Percentiles rank a stretch among this genome's conserved stretches.
These are phyloP conservation scores for Strombidium stylifer DNA, from an alignment of 73 alveolate genomes.

Conservation along the genomic window DNA sequence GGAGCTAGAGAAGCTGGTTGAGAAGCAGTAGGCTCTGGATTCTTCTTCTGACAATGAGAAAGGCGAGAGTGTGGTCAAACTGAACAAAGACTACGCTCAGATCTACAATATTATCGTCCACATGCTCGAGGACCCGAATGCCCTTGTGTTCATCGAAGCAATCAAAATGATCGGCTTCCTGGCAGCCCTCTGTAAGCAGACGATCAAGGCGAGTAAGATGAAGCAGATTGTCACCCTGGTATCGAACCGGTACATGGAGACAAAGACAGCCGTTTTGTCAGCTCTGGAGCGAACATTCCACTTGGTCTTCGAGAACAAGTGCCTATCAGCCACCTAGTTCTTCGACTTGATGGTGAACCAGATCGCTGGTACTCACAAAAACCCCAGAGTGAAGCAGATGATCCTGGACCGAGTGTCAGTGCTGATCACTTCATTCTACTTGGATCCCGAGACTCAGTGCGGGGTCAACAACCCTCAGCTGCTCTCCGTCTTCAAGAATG, in stretches of 20 bases:
- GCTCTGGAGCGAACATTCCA: constrained; percentile 30
- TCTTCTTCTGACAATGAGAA: too few species aligned
- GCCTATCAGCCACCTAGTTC: neutral
- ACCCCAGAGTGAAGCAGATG: constrained; percentile 54
- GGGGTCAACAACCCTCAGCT: too few species aligned
- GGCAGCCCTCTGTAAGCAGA: constrained; percentile 4
- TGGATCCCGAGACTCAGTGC: too few species aligned
- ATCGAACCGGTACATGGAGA: constrained; percentile 48
- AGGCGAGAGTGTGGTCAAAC: too few species aligned
- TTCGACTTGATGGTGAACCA: constrained; percentile 4
- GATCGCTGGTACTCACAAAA: constrained; percentile 11
- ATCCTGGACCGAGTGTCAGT: constrained; percentile 20
- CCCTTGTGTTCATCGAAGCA: constrained; percentile 46
- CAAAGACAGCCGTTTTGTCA: constrained; percentile 42
- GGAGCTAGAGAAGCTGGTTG: constrained; percentile 20
- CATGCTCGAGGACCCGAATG: constrained; percentile 62
- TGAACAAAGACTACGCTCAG: constrained; percentile 36
- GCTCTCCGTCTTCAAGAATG: neutral
- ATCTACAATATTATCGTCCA: constrained; percentile 40
- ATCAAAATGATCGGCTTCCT: constrained; percentile 42
- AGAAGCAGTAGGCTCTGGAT: neutral
- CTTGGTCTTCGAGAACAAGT: neutral
- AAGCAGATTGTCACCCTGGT: constrained; percentile 28
- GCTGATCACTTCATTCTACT: too few species aligned
- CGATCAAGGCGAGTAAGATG: constrained; percentile 16